Percentiles rank a stretch among this genome's conserved stretches.
Conservation (phyloP, 2,329 filamentous ascomycete species). For the Cladorrhinum sp. region DNA sequence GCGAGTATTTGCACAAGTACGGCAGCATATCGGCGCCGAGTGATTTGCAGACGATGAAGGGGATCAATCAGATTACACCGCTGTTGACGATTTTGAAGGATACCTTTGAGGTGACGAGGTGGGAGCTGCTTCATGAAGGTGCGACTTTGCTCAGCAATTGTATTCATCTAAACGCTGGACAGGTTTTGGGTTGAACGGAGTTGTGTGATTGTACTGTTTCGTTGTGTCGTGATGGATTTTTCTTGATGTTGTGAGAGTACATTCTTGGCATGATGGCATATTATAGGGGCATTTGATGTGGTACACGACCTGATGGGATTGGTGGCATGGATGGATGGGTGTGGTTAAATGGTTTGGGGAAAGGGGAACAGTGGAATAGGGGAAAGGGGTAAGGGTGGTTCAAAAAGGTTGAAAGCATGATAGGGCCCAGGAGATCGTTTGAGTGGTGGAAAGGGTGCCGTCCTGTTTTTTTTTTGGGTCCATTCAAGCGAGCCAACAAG, state of each 20-base stretch:
- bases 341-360: background rate
- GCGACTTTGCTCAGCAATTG: conserved; percentile 77
- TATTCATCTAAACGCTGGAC: conserved; percentile 53
- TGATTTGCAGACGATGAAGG: conserved; percentile 68
- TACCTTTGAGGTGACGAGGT: conserved; percentile 77
- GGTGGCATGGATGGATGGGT: background rate
- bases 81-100: conserved; percentile 78
- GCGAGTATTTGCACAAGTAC: conserved; percentile 69
- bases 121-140: conserved; percentile 90
- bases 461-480: too few relatives aligned
- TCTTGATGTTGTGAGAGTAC: background rate
- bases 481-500: too few relatives aligned
- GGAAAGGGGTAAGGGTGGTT: background rate
- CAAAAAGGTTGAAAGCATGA: background rate
- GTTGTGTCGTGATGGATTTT: background rate
- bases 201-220: background rate
- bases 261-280: background rate
- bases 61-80: conserved; percentile 79
- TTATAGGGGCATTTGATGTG: background rate
- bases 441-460: too few relatives aligned
- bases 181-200: background rate
- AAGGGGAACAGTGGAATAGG: background rate
- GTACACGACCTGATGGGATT: background rate
- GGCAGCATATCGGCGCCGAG: conserved; percentile 71
- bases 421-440: background rate